Conservation (phyloP, 345 rosid species). For the Arabidopsis suecica region DNA sequence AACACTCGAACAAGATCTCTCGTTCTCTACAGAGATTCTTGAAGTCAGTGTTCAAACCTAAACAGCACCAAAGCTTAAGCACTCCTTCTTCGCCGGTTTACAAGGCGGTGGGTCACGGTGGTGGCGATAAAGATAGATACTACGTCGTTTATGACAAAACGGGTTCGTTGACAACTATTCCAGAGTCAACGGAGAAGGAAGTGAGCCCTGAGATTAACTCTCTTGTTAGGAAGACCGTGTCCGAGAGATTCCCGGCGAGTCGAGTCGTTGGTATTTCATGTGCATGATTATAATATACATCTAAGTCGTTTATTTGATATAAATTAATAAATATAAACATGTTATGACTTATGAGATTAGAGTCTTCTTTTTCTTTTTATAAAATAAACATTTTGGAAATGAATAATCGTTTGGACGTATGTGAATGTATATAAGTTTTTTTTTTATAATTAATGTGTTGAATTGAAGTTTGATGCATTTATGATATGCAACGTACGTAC, state of each 20-base stretch:
- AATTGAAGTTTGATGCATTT: conserved; percentile 21
- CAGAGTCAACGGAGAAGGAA: conserved; percentile 61
- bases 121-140: conserved; percentile 45
- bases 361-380: background rate
- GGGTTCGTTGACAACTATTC: conserved; percentile 80
- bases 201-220: conserved; percentile 64
- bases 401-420: conserved; percentile 28
- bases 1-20: conserved; percentile 57
- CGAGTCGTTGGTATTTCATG: conserved; percentile 61
- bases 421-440: background rate
- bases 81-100: conserved; percentile 35
- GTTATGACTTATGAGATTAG: conserved; percentile 15
- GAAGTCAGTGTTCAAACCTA: conserved; percentile 64
- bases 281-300: conserved; percentile 43
- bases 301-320: conserved; percentile 19
- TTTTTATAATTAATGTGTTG: background rate
- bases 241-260: conserved; percentile 69
- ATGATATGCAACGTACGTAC: conserved; percentile 22
- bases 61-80: conserved; percentile 35
- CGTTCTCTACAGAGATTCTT: conserved; percentile 66
- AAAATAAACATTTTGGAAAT: conserved; percentile 6
- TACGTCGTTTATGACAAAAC: conserved; percentile 67
- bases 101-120: conserved; percentile 37
- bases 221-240: conserved; percentile 60
- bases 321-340: background rate